Evolutionary conservation across 495 filamentous ascomycete genomes (phyloP).

Genomic region (Jackrogersella multiformis): DNA sequence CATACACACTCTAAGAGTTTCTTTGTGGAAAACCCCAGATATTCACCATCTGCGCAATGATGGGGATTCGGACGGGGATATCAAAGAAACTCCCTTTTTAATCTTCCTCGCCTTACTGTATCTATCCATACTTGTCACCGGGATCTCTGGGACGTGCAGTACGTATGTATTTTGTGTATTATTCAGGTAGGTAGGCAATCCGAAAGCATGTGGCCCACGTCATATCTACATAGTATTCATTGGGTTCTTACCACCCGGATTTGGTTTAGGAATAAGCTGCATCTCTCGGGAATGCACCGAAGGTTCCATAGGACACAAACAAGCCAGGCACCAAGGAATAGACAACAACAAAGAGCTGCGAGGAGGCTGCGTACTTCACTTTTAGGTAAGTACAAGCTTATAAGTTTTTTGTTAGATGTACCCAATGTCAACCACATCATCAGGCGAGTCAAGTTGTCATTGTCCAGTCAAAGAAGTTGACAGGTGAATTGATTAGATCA

Average conservation of each 20-base stretch:
- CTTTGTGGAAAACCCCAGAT: slow-evolving; percentile 16
- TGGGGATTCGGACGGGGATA: slow-evolving; percentile 9
- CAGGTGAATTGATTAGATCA: slow-evolving; percentile 25
- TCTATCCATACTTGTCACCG: slow-evolving; percentile 15
- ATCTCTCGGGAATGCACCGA: slow-evolving; percentile 33
- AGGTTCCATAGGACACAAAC: slow-evolving; percentile 27
- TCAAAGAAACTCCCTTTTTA: slow-evolving; percentile 1
- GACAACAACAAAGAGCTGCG: slow-evolving; percentile 25
- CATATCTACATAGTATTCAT: neutral
- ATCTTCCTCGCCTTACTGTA: slow-evolving; percentile 26
- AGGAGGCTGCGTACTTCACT: slow-evolving; percentile 27
- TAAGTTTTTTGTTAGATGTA: slow-evolving; percentile 6
- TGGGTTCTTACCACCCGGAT: neutral
- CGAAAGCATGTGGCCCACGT: slow-evolving; percentile 29
- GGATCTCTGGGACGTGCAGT: slow-evolving; percentile 8
- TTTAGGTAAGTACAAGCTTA: slow-evolving; percentile 17
- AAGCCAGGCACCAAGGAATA: slow-evolving; percentile 22
- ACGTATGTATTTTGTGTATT: neutral
- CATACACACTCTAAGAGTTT: slow-evolving; percentile 28
- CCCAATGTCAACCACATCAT: slow-evolving; percentile 10
- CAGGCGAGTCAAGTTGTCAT: slow-evolving; percentile 32
- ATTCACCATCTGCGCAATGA: slow-evolving; percentile 18
- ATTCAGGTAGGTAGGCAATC: slow-evolving; percentile 21
- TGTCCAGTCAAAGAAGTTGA: slow-evolving; percentile 8
- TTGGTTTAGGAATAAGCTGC: slow-evolving; percentile 24